Base-by-base conservation (phyloP, 306 rosid genomes). In the Quercus dentata region DNA sequence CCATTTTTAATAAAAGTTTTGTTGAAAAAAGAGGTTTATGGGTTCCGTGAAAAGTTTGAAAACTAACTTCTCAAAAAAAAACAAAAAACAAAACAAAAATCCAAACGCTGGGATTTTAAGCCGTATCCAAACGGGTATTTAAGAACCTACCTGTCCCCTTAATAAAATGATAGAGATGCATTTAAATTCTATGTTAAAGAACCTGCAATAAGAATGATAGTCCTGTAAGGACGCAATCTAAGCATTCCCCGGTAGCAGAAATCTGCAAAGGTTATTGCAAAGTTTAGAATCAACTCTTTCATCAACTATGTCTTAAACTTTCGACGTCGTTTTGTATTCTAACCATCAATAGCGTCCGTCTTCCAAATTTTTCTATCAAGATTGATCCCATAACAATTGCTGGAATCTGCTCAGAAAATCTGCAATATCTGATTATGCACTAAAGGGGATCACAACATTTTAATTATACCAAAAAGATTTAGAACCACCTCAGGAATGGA, bases 291-390 rank as follows among this genome's bases (percentile, higher is more conserved):
- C 8, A 33, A 4, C 21, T 23, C 35, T 25, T 57, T 30, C 17
- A 33, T 12, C 2, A 8, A 67, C 18, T 25, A 25, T 17, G 57
- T 58, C 5, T 27, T 13, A 28, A 19, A 18, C 38, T 67, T 27
- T 18, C 4, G 3, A 35, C 10, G 5, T 33, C 21, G 1, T 54
- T 58, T 12, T 49, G 27, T 9, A 1, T 2, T 38, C 69, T 74
- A 41, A 79, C 84, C 84, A 71, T 71, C 20, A 76, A 44, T 76
- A 79, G 75, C 20, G 83, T 76, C 19, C 75, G 75, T 28, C 84
- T 76, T 79, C 81, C 81, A 1, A 14, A 30, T 56, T 76, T 83
- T 38, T 79, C 78, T 10, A 71, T 41, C 23, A 75, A 63, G 28
- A 79, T 6, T 33, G 63, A 75, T 75, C 78, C 46, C 58, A 31